Evolutionary conservation across 192 early-diverging fungal species (phyloP).

Genomic region (Podila epigama): DNA sequence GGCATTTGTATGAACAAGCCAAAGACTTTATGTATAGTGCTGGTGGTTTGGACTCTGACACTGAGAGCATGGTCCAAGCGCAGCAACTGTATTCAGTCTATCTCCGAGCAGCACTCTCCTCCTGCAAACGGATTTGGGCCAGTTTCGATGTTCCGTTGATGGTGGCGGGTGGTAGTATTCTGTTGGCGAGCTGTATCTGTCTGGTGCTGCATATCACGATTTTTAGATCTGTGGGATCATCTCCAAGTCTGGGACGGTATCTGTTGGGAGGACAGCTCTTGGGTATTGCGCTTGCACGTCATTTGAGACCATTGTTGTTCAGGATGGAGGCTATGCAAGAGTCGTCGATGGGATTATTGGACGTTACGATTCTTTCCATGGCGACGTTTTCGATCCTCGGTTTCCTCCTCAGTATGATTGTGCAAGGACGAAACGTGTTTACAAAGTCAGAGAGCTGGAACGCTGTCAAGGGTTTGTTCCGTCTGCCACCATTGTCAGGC

Average conservation of each 20-base stretch:
- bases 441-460: conserved; percentile 1
- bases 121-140: conserved; percentile 88
- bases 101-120: conserved; percentile 67
- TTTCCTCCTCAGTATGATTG: conserved; percentile 15
- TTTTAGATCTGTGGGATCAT: conserved; percentile 15
- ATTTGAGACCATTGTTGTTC: conserved; percentile 17
- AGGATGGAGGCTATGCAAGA: conserved; percentile 15
- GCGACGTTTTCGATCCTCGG: conserved; percentile 45
- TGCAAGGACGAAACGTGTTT: conserved; percentile 2
- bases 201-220: conserved; percentile 30
- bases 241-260: conserved; percentile 20
- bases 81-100: conserved; percentile 54
- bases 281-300: conserved; percentile 16
- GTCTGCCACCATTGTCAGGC: conserved; percentile 29
- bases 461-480: conserved; percentile 11
- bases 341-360: conserved; percentile 34
- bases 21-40: conserved; percentile 24
- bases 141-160: conserved; percentile 89
- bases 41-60: conserved; percentile 19
- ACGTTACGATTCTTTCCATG: conserved; percentile 49
- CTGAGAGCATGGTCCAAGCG: conserved; percentile 27
- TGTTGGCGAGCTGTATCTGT: conserved; percentile 53
- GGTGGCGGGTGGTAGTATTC: conserved; percentile 68
- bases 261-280: conserved; percentile 23
- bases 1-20: conserved; percentile 30